phyloP scores from a whole-genome alignment of 352 stramenopile species.

The Blastocystis sp. region DNA sequence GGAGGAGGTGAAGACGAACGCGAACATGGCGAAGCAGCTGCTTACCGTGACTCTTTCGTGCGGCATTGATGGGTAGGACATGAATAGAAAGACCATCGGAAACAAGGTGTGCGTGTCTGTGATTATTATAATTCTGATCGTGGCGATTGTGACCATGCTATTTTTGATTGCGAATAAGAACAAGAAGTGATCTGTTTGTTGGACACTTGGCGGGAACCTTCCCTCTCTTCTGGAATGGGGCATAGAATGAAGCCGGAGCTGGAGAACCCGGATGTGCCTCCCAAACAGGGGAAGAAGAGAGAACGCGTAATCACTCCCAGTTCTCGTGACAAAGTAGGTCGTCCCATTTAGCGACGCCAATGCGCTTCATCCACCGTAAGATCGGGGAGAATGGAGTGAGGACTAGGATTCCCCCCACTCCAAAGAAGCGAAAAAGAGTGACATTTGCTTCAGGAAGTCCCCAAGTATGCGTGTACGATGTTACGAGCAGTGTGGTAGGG shows the following conservation, averaged over 20 bases:
- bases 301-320: background rate
- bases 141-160: slow-evolving; percentile 53
- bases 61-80: slow-evolving; percentile 17
- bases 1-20: slow-evolving; percentile 65
- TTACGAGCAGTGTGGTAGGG: slow-evolving; percentile 19
- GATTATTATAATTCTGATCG: slow-evolving; percentile 57
- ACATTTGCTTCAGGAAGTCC: slow-evolving; percentile 32
- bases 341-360: slow-evolving; percentile 1
- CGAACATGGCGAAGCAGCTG: slow-evolving; percentile 49
- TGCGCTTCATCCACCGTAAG: background rate
- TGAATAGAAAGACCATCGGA: slow-evolving; percentile 49
- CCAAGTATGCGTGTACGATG: slow-evolving; percentile 34
- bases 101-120: slow-evolving; percentile 45
- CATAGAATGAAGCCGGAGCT: background rate
- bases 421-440: slow-evolving; percentile 25
- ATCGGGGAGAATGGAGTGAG: background rate
- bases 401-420: background rate
- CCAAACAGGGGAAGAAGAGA: background rate
- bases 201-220: slow-evolving; percentile 41
- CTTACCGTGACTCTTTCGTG: background rate
- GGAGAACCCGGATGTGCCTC: background rate
- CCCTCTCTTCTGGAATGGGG: background rate
- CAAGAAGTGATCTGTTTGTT: slow-evolving; percentile 67
- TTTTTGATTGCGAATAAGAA: slow-evolving; percentile 50
- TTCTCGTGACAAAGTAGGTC: background rate